Conservation (phyloP, 345 rosid species). For the Eucalyptus cloeziana region DNA sequence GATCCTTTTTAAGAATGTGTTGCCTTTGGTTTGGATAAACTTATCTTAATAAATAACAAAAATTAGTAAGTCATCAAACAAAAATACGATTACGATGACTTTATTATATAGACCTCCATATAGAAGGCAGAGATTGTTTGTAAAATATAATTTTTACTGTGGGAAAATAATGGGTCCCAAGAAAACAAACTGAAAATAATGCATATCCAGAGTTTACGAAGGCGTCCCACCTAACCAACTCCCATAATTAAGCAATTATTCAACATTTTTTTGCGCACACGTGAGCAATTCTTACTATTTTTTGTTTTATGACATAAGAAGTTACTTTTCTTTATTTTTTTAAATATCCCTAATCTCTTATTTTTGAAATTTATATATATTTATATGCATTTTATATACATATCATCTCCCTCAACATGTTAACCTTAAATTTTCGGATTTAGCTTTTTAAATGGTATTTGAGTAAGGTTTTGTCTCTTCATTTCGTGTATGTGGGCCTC, state of each 20-base stretch:
- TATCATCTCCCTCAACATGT: neutral
- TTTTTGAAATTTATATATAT: too few species aligned
- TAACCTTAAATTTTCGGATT: neutral
- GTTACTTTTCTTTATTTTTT: neutral
- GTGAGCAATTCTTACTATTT: neutral
- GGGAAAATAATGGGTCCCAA: neutral
- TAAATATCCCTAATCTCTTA: too few species aligned
- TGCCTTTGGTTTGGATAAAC: neutral
- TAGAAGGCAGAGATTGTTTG: neutral
- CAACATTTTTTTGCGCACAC: neutral
- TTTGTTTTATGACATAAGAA: neutral
- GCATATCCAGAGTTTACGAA: neutral
- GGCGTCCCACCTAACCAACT: neutral
- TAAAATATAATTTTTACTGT: neutral
- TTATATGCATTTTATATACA: too few species aligned
- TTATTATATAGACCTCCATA: neutral
- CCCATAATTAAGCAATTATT: neutral
- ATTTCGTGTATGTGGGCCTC: neutral
- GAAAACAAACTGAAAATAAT: neutral
- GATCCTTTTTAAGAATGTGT: neutral
- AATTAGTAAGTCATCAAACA: neutral
- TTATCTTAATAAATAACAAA: neutral
- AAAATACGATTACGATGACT: neutral
- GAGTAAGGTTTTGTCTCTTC: neutral
- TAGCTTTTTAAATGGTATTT: neutral